Percentiles rank a stretch among this genome's conserved stretches.
These are phyloP conservation scores for Salvia rosmarinus DNA, from an alignment of 257 asterid genomes.

Conservation along the genomic window DNA sequence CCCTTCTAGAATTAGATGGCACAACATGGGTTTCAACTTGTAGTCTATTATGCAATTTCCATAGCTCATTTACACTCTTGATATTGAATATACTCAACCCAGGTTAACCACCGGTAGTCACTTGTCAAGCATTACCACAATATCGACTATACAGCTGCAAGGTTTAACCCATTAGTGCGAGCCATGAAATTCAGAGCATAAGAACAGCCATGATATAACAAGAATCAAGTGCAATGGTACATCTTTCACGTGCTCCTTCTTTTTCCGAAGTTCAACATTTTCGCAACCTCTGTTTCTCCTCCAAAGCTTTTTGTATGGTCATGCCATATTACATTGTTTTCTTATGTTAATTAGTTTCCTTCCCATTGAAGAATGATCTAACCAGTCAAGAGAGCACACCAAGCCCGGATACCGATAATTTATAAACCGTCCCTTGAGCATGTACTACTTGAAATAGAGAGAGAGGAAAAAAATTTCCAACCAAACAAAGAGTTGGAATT, in stretches of 20 bases:
- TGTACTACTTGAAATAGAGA: background rate
- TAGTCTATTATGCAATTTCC: background rate
- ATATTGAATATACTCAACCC: background rate
- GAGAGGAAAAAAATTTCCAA: background rate
- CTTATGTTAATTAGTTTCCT: background rate
- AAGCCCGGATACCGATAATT: background rate
- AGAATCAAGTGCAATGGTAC: background rate
- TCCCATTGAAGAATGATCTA: background rate
- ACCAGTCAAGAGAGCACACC: background rate
- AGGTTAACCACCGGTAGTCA: background rate
- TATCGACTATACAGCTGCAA: background rate
- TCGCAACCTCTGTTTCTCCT: background rate
- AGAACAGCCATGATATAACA: background rate
- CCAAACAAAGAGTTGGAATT: background rate
- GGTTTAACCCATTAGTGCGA: background rate
- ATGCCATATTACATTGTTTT: background rate
- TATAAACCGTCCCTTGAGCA: too few species aligned
- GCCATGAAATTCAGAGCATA: background rate
- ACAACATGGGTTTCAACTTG: background rate
- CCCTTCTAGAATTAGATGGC: constrained; percentile 1
- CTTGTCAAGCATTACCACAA: background rate
- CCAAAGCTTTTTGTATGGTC: background rate
- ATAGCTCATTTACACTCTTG: background rate
- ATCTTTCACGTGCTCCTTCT: background rate
- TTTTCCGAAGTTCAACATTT: background rate